Evolutionary conservation across 441 rosid species (phyloP), one percentile per base, ranked within the genome.

Genomic region (Pelargonium citronellum): DNA sequence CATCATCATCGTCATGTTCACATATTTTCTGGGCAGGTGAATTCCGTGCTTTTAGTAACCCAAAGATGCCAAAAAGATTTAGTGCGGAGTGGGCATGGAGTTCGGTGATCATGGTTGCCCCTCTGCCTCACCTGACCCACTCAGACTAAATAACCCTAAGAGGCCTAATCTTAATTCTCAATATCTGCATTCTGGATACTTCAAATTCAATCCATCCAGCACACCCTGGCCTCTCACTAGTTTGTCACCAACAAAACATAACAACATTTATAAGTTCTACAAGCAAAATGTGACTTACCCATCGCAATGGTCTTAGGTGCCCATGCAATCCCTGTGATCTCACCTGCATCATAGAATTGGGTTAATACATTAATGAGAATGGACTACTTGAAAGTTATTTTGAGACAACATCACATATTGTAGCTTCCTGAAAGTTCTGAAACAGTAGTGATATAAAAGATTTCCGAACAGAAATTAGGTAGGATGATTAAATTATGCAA

Each of bases 321-420:
- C 98, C 98, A 92, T 6, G 87, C 73, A 16, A 88, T 79, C 84
- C 93, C 83, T 62, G 96, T 95, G 74, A 95, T 89, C 55, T 89
- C 93, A 76, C 93, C 97, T 95, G 87, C 84, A 81, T 61, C 12
- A 73, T 37, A 49, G 2, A 46, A 43, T 9, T 4, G 67, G 9
- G 53, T 80, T 53, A 76, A 69, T 49, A 8, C 61, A 64, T 39
- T 47, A 64, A 57, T 55, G 30, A 30, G 57, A 62, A 43, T 2
- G 16, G 13, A 64, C 13, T 55, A 55, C 16, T 55, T 55, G 20
- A 13, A 7, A 5, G 61, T 13, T 55, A 55, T 17, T 55, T 13
- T 13, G 16, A 55, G 7, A n/a, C 61, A 46, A 46, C 12, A 44
- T 44, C 49, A 44, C 49, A n/a, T 24, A 24, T 24, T 24, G 27